Evolutionary conservation across 106 monocot species (phyloP).

Genomic region (Dendrobium catenatum): DNA sequence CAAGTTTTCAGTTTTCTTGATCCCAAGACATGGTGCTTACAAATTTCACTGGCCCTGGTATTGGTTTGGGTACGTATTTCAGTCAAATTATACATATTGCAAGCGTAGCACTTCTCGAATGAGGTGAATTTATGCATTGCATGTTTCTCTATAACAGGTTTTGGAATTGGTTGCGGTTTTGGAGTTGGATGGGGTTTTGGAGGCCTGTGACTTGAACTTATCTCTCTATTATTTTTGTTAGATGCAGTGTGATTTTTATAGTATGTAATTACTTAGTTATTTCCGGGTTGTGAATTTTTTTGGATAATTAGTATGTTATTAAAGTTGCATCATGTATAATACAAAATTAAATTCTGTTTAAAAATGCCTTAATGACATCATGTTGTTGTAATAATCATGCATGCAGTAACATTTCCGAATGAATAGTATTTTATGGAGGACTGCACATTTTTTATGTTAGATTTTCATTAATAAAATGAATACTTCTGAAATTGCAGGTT

Average conservation of each 20-base stretch:
- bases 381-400: neutral
- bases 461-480: too few species aligned
- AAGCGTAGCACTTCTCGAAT: neutral
- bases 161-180: constrained; percentile 75
- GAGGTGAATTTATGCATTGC: neutral
- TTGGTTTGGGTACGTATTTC: constrained; percentile 56
- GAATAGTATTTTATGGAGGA: neutral
- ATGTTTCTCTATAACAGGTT: constrained; percentile 27
- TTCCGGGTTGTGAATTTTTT: neutral
- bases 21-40: constrained; percentile 45
- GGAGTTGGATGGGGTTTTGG: constrained; percentile 90
- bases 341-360: neutral
- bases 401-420: neutral
- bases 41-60: constrained; percentile 62
- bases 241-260: neutral
- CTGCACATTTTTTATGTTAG: too few species aligned
- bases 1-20: neutral
- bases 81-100: neutral
- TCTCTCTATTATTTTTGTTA: neutral
- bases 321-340: neutral
- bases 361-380: neutral
- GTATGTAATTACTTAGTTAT: neutral
- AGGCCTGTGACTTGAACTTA: constrained; percentile 25
- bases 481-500: too few species aligned
- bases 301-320: constrained; percentile 2